Percentiles rank a stretch among this genome's conserved stretches.
Evolutionary conservation across 2,329 filamentous ascomycete species (phyloP).

Genomic region (Trichoderma brevicompactum): DNA sequence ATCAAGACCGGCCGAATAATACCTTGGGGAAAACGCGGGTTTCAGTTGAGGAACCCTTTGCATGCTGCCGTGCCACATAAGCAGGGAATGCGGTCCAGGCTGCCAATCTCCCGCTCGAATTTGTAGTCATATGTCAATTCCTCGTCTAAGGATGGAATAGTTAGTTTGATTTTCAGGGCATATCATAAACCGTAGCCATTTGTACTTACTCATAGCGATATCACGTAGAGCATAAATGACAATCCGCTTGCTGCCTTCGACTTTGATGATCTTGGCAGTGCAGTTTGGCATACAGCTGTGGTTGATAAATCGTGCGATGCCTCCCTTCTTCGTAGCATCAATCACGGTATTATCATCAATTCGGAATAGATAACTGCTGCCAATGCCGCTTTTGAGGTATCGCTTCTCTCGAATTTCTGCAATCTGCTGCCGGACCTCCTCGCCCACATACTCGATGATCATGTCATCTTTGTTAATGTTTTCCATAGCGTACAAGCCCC

Average conservation of each 20-base stretch:
- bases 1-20: background rate
- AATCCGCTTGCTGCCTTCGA: constrained; percentile 96
- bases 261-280: constrained; percentile 98
- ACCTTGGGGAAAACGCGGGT: background rate
- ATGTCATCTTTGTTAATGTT: constrained; percentile 97
- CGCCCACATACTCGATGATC: constrained; percentile 99
- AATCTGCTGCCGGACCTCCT: constrained; percentile 95
- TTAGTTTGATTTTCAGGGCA: constrained; percentile 35
- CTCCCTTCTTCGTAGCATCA: constrained; percentile 97
- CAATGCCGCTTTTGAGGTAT: constrained; percentile 95
- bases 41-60: constrained; percentile 97
- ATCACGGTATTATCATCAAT: constrained; percentile 98
- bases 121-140: constrained; percentile 99
- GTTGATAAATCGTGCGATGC: constrained; percentile 98
- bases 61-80: constrained; percentile 94
- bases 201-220: constrained; percentile 84
- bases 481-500: constrained; percentile 97
- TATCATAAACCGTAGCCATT: background rate
- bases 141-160: constrained; percentile 70
- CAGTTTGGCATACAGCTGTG: constrained; percentile 98
- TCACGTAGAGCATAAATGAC: constrained; percentile 98
- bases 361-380: constrained; percentile 95
- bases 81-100: constrained; percentile 93
- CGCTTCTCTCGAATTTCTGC: constrained; percentile 92
- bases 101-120: constrained; percentile 96